phyloP scores from a whole-genome alignment of 768 basidiomycete species.

The Tylopilus subfusipes region DNA sequence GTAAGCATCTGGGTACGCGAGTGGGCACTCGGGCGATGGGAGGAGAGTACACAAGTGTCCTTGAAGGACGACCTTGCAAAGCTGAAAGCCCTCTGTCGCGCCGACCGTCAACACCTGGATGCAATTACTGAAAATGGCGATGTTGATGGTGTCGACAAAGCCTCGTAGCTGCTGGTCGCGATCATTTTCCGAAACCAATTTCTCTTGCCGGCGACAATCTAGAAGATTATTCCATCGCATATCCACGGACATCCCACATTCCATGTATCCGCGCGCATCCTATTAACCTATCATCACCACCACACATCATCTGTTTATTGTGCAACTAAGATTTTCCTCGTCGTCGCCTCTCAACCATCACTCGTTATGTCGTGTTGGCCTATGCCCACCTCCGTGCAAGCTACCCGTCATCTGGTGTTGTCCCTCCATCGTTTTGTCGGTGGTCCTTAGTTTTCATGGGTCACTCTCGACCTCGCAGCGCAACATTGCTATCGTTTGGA shows the following conservation, averaged over 20 bases:
- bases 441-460: not conserved
- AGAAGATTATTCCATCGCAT: conserved; percentile 24
- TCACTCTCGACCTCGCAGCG: conserved; percentile 3
- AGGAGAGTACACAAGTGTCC: conserved; percentile 55
- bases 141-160: conserved; percentile 6
- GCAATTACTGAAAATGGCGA: conserved; percentile 8
- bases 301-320: conserved; percentile 28
- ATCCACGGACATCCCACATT: conserved; percentile 27
- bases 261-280: conserved; percentile 19
- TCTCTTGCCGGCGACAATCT: conserved; percentile 11
- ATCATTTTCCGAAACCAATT: not conserved
- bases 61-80: conserved; percentile 52
- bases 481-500: conserved; percentile 20
- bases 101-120: conserved; percentile 18
- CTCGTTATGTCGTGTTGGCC: conserved; percentile 25
- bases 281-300: conserved; percentile 19
- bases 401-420: conserved; percentile 2
- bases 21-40: conserved; percentile 82
- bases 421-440: conserved; percentile 22
- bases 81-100: conserved; percentile 20
- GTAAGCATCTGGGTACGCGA: conserved; percentile 78
- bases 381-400: conserved; percentile 9
- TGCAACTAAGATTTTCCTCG: conserved; percentile 25
- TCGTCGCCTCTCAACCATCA: conserved; percentile 14
- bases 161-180: conserved; percentile 12